phyloP scores from a whole-genome alignment of 2,329 filamentous ascomycete species.

The Penicillium sp. region DNA sequence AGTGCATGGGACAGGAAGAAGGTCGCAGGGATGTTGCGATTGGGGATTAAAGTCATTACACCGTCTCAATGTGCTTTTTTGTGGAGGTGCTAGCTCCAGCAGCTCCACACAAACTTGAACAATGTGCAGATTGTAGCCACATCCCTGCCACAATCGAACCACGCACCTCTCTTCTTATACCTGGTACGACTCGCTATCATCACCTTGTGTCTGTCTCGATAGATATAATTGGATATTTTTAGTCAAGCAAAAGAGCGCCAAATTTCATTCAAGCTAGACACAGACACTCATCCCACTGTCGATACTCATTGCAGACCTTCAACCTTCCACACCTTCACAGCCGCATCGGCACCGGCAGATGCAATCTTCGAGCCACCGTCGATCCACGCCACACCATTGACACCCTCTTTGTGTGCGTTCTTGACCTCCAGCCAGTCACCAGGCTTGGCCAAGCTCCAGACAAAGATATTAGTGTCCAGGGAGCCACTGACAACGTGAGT shows the following conservation, averaged over 20 bases:
- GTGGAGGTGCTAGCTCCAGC: not conserved
- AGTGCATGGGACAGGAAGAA: not conserved
- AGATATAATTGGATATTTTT: not conserved
- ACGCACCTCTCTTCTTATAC: constrained; percentile 24
- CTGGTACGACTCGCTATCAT: not conserved
- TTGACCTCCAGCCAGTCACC: constrained; percentile 81
- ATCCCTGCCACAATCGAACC: constrained; percentile 7
- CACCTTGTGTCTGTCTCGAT: not conserved
- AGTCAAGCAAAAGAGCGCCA: not conserved
- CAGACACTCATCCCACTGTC: not conserved
- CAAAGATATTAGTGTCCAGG: constrained; percentile 88
- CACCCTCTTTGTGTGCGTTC: constrained; percentile 95
- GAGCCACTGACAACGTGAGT: constrained; percentile 83
- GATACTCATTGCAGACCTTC: constrained; percentile 53
- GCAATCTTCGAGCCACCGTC: constrained; percentile 70
- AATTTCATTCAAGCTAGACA: not conserved
- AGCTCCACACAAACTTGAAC: constrained; percentile 1
- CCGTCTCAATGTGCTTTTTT: not conserved
- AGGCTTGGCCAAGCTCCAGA: constrained; percentile 86
- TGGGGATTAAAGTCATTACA: constrained; percentile 7
- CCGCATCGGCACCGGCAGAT: constrained; percentile 84
- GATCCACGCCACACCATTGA: constrained; percentile 85
- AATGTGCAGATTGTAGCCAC: constrained; percentile 12
- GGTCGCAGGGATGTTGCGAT: not conserved
- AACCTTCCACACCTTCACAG: constrained; percentile 86